Conservation (phyloP, 768 basidiomycete genomes). For the Pholiota molesta region DNA sequence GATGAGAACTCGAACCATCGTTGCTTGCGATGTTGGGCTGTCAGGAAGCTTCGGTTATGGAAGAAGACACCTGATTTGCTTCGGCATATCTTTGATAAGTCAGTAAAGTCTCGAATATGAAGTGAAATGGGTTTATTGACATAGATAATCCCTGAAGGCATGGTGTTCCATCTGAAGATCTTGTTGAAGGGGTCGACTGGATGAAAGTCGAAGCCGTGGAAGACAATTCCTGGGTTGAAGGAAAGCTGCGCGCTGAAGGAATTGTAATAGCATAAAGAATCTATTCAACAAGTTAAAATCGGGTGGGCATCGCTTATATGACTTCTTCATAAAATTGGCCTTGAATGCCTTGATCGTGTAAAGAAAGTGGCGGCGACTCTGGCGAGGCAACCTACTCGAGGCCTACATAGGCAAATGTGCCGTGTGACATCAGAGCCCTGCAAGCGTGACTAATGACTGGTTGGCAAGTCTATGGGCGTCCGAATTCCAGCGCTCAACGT, state of each 20-base stretch:
- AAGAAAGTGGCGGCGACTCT: too few species aligned
- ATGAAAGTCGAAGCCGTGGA: not conserved
- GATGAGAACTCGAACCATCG: not conserved
- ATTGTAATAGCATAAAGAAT: not conserved
- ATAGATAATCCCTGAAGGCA: not conserved
- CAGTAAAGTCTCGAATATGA: not conserved
- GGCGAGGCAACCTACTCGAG: too few species aligned
- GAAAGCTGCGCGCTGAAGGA: not conserved
- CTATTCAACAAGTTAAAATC: too few species aligned
- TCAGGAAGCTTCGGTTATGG: not conserved
- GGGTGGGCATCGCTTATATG: too few species aligned
- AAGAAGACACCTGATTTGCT: not conserved
- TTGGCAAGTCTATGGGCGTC: too few species aligned
- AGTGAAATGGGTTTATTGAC: not conserved
- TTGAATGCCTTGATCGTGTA: too few species aligned
- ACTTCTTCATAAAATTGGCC: too few species aligned
- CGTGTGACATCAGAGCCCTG: too few species aligned
- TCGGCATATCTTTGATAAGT: not conserved
- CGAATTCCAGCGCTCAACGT: too few species aligned
- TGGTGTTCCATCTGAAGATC: not conserved
- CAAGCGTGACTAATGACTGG: too few species aligned
- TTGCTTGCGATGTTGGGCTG: not conserved
- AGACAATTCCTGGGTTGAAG: not conserved
- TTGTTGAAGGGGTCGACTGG: slow-evolving; percentile 4
- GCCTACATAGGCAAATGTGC: too few species aligned